Percentiles rank a stretch among this genome's conserved stretches.
Evolutionary conservation across 306 rosid species (phyloP).

Genomic region (Cercis canadensis): DNA sequence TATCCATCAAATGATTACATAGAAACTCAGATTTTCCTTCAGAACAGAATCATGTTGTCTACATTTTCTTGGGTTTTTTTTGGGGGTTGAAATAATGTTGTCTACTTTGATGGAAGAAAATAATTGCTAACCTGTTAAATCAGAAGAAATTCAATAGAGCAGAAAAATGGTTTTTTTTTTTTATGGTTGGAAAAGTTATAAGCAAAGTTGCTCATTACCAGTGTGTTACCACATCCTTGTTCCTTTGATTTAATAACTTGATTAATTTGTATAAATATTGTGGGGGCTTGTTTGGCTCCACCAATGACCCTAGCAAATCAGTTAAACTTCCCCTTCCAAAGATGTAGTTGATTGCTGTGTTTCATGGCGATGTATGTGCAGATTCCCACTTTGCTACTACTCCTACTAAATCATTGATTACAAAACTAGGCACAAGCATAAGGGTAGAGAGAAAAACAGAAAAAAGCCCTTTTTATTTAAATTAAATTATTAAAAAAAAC

Average conservation of each 20-base stretch:
- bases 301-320: constrained; percentile 34
- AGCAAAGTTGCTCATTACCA: constrained; percentile 53
- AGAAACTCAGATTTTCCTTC: constrained; percentile 8
- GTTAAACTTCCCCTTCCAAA: constrained; percentile 36
- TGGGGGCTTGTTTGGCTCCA: constrained; percentile 36
- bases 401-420: constrained; percentile 31
- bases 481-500: constrained; percentile 7
- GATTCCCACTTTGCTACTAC: constrained; percentile 41
- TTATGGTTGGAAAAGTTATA: constrained; percentile 53
- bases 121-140: constrained; percentile 40
- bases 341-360: constrained; percentile 37
- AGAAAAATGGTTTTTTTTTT: not conserved
- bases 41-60: too few relatives aligned
- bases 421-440: constrained; percentile 50
- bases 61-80: too few relatives aligned
- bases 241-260: constrained; percentile 45
- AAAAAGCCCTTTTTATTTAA: constrained; percentile 29
- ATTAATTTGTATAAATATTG: constrained; percentile 40
- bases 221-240: constrained; percentile 17
- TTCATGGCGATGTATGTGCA: constrained; percentile 53
- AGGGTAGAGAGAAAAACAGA: not conserved
- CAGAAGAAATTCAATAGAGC: constrained; percentile 27
- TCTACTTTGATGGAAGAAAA: constrained; percentile 40
- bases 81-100: constrained; percentile 33
- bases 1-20: not conserved